These are phyloP conservation scores for Phialemonium atrogriseum DNA, from an alignment of 2,329 filamentous ascomycete genomes.

Conservation along the genomic window DNA sequence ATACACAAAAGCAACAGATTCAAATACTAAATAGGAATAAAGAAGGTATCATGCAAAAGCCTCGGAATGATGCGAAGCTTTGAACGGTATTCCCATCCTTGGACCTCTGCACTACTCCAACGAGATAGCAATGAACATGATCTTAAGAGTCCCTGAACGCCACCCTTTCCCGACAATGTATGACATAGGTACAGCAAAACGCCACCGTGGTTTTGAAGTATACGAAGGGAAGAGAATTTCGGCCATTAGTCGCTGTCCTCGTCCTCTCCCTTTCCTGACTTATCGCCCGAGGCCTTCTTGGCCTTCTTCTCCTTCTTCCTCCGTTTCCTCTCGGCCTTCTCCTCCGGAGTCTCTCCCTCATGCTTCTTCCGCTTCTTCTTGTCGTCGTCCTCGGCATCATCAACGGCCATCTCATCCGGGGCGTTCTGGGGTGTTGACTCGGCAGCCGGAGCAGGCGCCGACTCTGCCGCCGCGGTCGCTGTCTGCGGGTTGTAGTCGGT, in stretches of 20 bases:
- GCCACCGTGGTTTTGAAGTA: no score
- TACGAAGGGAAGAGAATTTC: not conserved
- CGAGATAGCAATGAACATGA: no score
- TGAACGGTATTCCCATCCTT: no score
- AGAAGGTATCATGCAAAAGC: no score
- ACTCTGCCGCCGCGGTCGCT: conserved; percentile 34
- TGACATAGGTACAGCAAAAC: no score
- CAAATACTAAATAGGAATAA: no score
- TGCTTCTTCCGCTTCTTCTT: conserved; percentile 77
- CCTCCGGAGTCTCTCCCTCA: conserved; percentile 65
- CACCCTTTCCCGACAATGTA: no score
- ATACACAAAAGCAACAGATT: no score
- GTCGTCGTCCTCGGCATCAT: conserved; percentile 44
- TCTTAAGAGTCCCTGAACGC: no score
- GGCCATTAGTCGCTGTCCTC: conserved; percentile 14
- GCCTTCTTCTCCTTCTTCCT: conserved; percentile 23
- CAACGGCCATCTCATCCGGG: conserved; percentile 11
- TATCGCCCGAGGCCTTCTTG: conserved; percentile 15
- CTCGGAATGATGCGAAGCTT: no score
- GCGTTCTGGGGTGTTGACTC: conserved; percentile 30
- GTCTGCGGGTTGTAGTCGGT: conserved; percentile 79
- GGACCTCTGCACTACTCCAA: no score
- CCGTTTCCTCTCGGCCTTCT: conserved; percentile 35
- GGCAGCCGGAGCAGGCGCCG: conserved; percentile 34
- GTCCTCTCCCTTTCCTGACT: conserved; percentile 8